Percentiles rank a stretch among this genome's conserved stretches.
Conservation (phyloP, 2,329 filamentous ascomycete species). For the Phyllosticta citriasiana region DNA sequence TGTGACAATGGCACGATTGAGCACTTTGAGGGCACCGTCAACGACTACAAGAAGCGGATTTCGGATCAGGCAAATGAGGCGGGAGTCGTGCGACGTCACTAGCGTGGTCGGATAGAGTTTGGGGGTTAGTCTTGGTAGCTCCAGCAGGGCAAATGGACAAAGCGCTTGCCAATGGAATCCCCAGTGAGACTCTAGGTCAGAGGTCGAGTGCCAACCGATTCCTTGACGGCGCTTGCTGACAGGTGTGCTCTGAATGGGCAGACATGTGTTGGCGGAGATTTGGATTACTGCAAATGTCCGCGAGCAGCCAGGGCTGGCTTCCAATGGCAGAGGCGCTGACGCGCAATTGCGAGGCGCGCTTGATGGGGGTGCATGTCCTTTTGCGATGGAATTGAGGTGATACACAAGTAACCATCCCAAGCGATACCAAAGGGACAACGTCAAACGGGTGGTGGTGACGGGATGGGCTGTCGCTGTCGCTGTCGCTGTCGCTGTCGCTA, state of each 20-base stretch:
- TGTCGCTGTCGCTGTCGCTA: neutral
- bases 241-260: neutral
- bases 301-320: neutral
- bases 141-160: neutral
- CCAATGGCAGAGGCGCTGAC: neutral
- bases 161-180: neutral
- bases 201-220: neutral
- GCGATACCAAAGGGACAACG: neutral
- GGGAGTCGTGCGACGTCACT: constrained; percentile 61
- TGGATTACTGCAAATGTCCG: neutral
- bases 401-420: neutral
- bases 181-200: neutral
- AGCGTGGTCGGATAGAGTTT: constrained; percentile 24
- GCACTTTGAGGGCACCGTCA: constrained; percentile 91
- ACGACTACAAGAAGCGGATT: constrained; percentile 97
- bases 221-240: neutral
- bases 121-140: neutral
- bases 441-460: neutral
- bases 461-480: neutral
- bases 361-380: neutral
- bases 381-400: too few species aligned
- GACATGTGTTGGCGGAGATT: neutral
- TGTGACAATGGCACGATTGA: constrained; percentile 90
- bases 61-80: constrained; percentile 76
- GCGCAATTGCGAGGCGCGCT: neutral